Evolutionary conservation across 257 asterid genomes (phyloP).

Genomic region (Nicotiana attenuata): DNA sequence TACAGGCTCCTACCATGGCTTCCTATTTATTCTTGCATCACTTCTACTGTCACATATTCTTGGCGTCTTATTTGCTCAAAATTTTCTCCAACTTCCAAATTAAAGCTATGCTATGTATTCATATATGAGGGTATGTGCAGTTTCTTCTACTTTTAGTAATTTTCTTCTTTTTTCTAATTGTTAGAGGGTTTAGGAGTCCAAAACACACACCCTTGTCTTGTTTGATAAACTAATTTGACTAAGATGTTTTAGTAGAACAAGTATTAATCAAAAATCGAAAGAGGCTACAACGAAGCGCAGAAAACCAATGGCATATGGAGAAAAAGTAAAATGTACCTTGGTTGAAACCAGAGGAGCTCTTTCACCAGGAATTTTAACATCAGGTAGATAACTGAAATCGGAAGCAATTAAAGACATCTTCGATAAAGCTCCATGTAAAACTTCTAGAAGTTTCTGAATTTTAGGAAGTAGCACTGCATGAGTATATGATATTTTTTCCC

Average conservation of each 20-base stretch:
- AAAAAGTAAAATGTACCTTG: constrained; percentile 47
- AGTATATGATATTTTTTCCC: constrained; percentile 5
- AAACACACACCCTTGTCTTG: not conserved
- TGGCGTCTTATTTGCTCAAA: no score
- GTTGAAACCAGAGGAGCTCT: constrained; percentile 92
- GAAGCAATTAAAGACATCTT: constrained; percentile 97
- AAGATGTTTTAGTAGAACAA: not conserved
- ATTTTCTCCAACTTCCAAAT: no score
- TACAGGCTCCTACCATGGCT: no score
- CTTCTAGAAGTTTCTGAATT: constrained; percentile 86
- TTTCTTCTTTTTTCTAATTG: no score
- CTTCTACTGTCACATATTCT: no score
- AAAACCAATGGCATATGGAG: not conserved
- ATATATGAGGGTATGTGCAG: no score
- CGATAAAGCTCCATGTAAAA: constrained; percentile 81
- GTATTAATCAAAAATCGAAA: not conserved
- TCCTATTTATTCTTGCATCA: no score
- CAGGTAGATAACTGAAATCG: constrained; percentile 94
- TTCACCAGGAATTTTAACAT: constrained; percentile 86
- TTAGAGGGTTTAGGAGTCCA: not conserved
- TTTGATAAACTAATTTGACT: constrained; percentile 1
- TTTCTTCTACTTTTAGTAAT: no score
- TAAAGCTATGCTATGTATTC: no score
- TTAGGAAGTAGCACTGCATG: constrained; percentile 16
- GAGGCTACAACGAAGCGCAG: not conserved